Conservation (phyloP, 768 basidiomycete genomes). For the Russula olivacea region DNA sequence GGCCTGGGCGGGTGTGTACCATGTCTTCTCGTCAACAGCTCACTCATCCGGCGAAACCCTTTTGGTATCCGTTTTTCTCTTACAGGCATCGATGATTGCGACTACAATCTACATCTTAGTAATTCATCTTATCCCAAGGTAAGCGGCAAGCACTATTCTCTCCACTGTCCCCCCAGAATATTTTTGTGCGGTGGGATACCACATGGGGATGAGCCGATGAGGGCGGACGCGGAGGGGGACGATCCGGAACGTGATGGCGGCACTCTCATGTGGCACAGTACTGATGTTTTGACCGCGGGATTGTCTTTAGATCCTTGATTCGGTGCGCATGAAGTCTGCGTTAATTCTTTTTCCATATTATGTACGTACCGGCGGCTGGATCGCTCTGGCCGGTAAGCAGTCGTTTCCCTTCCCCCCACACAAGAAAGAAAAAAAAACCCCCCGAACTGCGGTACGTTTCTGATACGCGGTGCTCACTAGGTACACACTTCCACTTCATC, state of each 20-base stretch:
- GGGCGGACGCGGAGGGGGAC: neutral
- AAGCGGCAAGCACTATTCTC: constrained; percentile 4
- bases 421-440: too few species aligned
- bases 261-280: neutral
- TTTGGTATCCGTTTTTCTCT: neutral
- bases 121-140: constrained; percentile 80
- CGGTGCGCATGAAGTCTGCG: constrained; percentile 41
- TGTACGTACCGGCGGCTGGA: constrained; percentile 54
- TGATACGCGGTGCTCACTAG: constrained; percentile 31
- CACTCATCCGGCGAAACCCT: neutral
- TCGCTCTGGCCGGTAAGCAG: constrained; percentile 45
- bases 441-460: neutral
- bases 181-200: neutral
- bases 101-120: constrained; percentile 70
- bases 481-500: constrained; percentile 62
- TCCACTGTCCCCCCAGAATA: neutral
- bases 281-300: neutral
- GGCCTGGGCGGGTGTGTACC: constrained; percentile 24
- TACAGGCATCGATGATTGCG: constrained; percentile 64
- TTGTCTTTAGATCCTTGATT: constrained; percentile 31
- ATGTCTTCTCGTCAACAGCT: neutral
- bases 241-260: neutral
- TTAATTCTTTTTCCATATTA: constrained; percentile 51
- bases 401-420: too few species aligned
- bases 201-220: neutral